A percentile compares a stretch with the other conserved stretches of the same genome.
These are phyloP conservation scores for Aspergillus sp. DNA, from an alignment of 2,329 filamentous ascomycete genomes.

Conservation along the genomic window DNA sequence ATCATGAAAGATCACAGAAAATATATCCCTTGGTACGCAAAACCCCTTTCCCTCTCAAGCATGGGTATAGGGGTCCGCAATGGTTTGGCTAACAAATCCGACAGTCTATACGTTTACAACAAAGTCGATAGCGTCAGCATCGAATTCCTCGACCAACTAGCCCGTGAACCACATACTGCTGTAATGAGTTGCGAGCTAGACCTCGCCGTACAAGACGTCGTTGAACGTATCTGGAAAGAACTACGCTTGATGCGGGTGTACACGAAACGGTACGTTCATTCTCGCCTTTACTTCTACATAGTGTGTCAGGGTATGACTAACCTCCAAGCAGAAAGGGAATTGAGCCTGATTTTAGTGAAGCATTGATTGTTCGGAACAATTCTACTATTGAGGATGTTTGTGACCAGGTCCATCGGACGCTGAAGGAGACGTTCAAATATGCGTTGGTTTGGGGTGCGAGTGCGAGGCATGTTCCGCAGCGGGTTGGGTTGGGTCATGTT, in stretches of 20 bases:
- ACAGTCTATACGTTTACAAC: constrained; percentile 94
- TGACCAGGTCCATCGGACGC: constrained; percentile 85
- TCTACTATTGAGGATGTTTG: constrained; percentile 96
- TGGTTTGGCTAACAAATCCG: background rate
- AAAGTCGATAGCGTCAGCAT: constrained; percentile 96
- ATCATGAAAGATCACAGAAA: constrained; percentile 99
- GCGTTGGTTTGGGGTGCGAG: constrained; percentile 97
- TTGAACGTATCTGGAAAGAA: constrained; percentile 94
- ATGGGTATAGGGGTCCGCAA: background rate
- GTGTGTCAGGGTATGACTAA: constrained; percentile 8
- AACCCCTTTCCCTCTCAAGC: background rate
- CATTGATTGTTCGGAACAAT: constrained; percentile 84
- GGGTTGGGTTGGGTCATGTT: constrained; percentile 80
- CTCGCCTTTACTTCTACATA: background rate
- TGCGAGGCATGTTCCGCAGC: constrained; percentile 89
- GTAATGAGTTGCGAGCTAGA: constrained; percentile 98
- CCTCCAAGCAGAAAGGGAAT: constrained; percentile 67
- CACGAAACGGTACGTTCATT: constrained; percentile 66
- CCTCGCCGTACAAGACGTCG: constrained; percentile 86
- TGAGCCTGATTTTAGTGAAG: constrained; percentile 86
- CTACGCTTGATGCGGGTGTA: constrained; percentile 87
- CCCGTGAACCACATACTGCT: constrained; percentile 87
- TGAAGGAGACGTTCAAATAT: constrained; percentile 99
- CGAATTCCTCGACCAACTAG: constrained; percentile 88
- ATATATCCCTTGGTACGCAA: constrained; percentile 73